phyloP scores from a whole-genome alignment of 2,329 filamentous ascomycete genomes.

The Iodosphaeria phyllophila region DNA sequence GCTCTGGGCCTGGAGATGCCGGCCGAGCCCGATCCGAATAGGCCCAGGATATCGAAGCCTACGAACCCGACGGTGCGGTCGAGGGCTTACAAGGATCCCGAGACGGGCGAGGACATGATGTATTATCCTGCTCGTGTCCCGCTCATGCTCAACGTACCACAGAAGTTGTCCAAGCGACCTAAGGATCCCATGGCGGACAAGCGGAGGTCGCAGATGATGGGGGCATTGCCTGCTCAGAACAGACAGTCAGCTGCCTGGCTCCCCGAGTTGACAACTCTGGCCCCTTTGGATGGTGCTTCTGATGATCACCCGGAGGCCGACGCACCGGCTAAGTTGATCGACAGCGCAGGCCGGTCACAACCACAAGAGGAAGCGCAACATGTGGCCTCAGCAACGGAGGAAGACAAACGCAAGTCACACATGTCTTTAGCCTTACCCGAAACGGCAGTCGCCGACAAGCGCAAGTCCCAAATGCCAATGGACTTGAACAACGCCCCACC shows the following conservation, averaged over 20 bases:
- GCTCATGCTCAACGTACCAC: slow-evolving; percentile 80
- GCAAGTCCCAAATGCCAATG: slow-evolving; percentile 17
- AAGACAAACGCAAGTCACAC: slow-evolving; percentile 15
- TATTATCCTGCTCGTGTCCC: slow-evolving; percentile 94
- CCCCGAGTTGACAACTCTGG: slow-evolving; percentile 7
- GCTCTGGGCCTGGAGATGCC: slow-evolving; percentile 4
- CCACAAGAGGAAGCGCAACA: slow-evolving; percentile 3
- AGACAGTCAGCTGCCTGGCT: slow-evolving; percentile 14
- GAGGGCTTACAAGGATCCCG: slow-evolving; percentile 41
- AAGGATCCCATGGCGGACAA: slow-evolving; percentile 45
- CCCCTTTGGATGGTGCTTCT: neutral
- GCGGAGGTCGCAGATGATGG: slow-evolving; percentile 56
- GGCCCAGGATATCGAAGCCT: slow-evolving; percentile 16
- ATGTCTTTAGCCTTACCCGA: slow-evolving; percentile 13
- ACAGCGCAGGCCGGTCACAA: too few relatives aligned
- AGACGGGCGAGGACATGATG: slow-evolving; percentile 64
- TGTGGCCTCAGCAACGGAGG: slow-evolving; percentile 3
- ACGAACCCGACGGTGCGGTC: slow-evolving; percentile 16
- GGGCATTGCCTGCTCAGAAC: slow-evolving; percentile 31
- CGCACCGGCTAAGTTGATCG: too few relatives aligned
- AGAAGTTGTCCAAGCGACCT: slow-evolving; percentile 61
- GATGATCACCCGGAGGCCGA: neutral
- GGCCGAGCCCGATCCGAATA: slow-evolving; percentile 6
- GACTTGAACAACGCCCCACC: slow-evolving; percentile 45
- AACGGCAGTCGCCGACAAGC: slow-evolving; percentile 12